Percentiles rank a stretch among this genome's conserved stretches.
phyloP scores from a whole-genome alignment of 2,329 filamentous ascomycete species.

The Monosporascus sp. region DNA sequence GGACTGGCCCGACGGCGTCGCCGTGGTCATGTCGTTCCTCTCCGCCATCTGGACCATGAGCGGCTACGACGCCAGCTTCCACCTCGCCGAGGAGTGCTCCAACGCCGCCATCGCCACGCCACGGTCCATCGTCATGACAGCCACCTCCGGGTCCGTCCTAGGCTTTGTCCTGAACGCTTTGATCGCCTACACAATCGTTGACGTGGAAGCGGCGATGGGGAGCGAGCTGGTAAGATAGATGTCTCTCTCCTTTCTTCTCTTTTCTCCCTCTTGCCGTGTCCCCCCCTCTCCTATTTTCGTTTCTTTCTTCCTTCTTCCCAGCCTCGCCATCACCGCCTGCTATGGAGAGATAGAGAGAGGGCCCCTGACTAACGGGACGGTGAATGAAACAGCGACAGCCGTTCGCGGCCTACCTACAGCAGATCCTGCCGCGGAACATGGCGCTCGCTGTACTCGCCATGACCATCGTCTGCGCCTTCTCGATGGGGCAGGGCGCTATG shows the following conservation, averaged over 20 bases:
- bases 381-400: slow-evolving; percentile 46
- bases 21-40: slow-evolving; percentile 63
- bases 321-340: no score
- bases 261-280: not conserved
- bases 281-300: not conserved
- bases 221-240: slow-evolving; percentile 45
- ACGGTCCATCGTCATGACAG: slow-evolving; percentile 66
- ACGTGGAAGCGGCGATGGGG: slow-evolving; percentile 53
- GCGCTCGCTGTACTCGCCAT: slow-evolving; percentile 59
- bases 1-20: slow-evolving; percentile 61
- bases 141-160: slow-evolving; percentile 58
- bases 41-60: slow-evolving; percentile 30
- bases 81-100: slow-evolving; percentile 70
- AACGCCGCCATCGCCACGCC: slow-evolving; percentile 67
- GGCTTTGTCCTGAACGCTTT: slow-evolving; percentile 72
- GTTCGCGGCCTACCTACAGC: slow-evolving; percentile 64
- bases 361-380: not conserved
- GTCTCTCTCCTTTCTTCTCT: no score
- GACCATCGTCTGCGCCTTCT: slow-evolving; percentile 65
- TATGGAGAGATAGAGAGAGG: no score
- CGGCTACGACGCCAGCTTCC: slow-evolving; percentile 43
- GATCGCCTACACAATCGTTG: slow-evolving; percentile 65
- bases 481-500: slow-evolving; percentile 71
- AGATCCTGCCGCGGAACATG: slow-evolving; percentile 55
- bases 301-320: not conserved